Conservation (phyloP, 345 rosid species). For the Syzygium grande region DNA sequence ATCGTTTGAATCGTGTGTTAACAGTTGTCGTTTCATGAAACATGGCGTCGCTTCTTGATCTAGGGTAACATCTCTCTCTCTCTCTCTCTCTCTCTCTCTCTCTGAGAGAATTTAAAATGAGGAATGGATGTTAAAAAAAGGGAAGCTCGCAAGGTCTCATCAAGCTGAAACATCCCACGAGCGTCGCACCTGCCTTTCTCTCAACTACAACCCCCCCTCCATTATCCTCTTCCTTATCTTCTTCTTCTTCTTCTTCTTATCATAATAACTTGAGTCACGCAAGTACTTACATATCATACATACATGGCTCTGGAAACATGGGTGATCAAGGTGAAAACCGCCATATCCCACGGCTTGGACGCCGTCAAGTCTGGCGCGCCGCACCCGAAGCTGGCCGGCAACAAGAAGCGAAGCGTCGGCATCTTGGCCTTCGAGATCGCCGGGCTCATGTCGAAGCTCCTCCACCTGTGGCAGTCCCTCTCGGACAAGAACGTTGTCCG, state of each 20-base stretch:
- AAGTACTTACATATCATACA: background rate
- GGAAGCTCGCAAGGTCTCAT: background rate
- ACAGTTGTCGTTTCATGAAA: background rate
- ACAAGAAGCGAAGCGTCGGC: conserved; percentile 34
- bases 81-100: background rate
- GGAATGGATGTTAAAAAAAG: background rate
- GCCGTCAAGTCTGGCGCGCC: conserved; percentile 16
- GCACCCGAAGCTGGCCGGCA: conserved; percentile 2
- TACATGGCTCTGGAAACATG: conserved; percentile 88
- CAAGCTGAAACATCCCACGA: conserved; percentile 42
- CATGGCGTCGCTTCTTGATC: background rate
- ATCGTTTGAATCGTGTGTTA: background rate
- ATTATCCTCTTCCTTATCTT: conserved; percentile 11
- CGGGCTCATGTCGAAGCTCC: conserved; percentile 77
- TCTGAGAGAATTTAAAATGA: background rate
- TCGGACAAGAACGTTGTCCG: conserved; percentile 59
- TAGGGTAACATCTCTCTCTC: background rate
- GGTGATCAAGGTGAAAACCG: conserved; percentile 59
- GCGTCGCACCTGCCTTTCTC: conserved; percentile 28
- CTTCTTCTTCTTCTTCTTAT: conserved; percentile 2
- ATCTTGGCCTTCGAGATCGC: conserved; percentile 61
- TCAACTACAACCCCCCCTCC: background rate
- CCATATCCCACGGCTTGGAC: conserved; percentile 43
- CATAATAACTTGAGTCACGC: background rate
- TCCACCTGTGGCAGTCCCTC: conserved; percentile 66